Percentiles rank a stretch among this genome's conserved stretches.
phyloP scores from a whole-genome alignment of 805 yeast species.

The Debaryomyces hansenii region DNA sequence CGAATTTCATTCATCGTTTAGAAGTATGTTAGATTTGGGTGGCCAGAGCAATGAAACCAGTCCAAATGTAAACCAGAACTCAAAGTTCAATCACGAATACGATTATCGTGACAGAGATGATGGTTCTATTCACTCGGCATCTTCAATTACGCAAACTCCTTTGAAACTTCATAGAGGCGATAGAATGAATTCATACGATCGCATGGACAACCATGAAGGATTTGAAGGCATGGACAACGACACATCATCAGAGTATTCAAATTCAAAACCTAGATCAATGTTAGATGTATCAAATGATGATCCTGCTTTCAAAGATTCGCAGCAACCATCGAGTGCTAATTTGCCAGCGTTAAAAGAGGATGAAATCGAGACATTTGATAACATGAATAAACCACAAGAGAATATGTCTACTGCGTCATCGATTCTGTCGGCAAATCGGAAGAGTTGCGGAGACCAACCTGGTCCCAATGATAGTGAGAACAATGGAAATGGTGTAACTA shows the following conservation, averaged over 20 bases:
- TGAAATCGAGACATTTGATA: conserved; percentile 2
- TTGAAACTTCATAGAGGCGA: conserved; percentile 15
- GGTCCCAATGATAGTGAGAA: background rate
- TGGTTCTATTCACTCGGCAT: conserved; percentile 22
- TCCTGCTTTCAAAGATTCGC: background rate
- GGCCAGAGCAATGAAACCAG: conserved; percentile 3
- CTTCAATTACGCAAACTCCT: conserved; percentile 24
- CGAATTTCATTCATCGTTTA: conserved; percentile 26
- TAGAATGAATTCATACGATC: background rate
- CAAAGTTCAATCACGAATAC: background rate
- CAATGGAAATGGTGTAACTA: background rate
- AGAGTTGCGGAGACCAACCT: background rate
- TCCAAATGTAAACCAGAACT: background rate
- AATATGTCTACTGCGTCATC: background rate
- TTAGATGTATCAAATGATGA: conserved; percentile 17
- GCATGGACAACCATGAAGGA: background rate
- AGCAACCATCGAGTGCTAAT: conserved; percentile 1
- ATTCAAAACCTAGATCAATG: conserved; percentile 23
- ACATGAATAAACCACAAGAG: background rate
- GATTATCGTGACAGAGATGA: conserved; percentile 9
- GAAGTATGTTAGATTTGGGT: conserved; percentile 41
- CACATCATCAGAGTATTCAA: background rate
- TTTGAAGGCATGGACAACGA: background rate
- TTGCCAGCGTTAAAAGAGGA: conserved; percentile 12
- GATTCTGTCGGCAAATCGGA: background rate